Percentiles rank a stretch among this genome's conserved stretches.
phyloP scores from a whole-genome alignment of 2,329 filamentous ascomycete genomes.

The Chaetomiaceae sp. region DNA sequence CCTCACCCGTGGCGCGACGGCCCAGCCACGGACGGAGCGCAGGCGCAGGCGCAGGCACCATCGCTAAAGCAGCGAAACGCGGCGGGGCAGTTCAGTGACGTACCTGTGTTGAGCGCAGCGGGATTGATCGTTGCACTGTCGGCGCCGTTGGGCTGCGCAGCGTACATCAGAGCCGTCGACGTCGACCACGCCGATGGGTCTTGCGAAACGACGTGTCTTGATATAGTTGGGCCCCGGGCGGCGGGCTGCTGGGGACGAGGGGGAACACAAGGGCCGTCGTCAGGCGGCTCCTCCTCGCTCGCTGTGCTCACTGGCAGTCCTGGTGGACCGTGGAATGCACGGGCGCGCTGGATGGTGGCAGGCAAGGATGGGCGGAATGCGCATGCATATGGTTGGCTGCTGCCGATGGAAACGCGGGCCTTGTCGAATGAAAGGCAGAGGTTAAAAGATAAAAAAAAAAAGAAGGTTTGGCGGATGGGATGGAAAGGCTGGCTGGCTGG shows the following conservation, averaged over 20 bases:
- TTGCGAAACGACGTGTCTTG: slow-evolving; percentile 56
- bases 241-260: no score
- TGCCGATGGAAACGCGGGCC: slow-evolving; percentile 9
- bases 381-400: slow-evolving; percentile 45
- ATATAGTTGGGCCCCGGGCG: slow-evolving; percentile 52
- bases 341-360: slow-evolving; percentile 33
- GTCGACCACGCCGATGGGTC: slow-evolving; percentile 39
- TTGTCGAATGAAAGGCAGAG: slow-evolving; percentile 26
- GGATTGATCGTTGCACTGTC: slow-evolving; percentile 88
- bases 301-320: no score
- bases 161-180: slow-evolving; percentile 48
- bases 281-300: no score
- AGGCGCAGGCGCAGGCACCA: background rate
- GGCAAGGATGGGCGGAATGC: slow-evolving; percentile 33
- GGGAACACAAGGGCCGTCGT: no score
- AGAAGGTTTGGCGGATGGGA: background rate
- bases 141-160: slow-evolving; percentile 65
- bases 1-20: no score
- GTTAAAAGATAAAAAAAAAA: slow-evolving; percentile 20
- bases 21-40: background rate
- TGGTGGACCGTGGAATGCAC: slow-evolving; percentile 32
- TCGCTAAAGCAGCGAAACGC: slow-evolving; percentile 7
- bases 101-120: slow-evolving; percentile 76
- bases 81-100: slow-evolving; percentile 29
- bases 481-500: background rate